phyloP scores from a whole-genome alignment of 1,139 yeast genomes.

The Zygoascus meyerae region DNA sequence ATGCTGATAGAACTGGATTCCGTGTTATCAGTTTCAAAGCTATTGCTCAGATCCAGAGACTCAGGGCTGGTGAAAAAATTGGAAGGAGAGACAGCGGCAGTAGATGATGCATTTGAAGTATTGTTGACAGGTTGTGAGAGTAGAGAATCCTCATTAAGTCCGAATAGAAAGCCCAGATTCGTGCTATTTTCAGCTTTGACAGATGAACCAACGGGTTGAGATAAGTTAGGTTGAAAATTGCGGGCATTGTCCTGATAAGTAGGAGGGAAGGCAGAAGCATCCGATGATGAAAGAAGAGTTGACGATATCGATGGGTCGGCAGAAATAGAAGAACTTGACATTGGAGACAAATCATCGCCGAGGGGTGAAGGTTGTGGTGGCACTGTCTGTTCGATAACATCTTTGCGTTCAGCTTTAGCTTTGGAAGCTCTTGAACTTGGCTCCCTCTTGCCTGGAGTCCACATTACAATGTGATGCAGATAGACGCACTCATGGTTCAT shows the following conservation, averaged over 20 bases:
- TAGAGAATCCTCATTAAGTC: no score
- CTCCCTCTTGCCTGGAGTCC: slow-evolving; percentile 11
- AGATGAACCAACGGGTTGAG: no score
- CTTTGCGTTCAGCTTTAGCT: neutral
- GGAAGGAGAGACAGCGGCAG: neutral
- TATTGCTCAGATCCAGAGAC: neutral
- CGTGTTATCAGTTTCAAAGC: no score
- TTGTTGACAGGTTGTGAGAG: no score
- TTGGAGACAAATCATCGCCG: neutral
- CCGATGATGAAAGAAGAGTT: neutral
- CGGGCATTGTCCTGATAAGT: no score
- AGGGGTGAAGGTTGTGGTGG: no score
- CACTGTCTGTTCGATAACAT: neutral
- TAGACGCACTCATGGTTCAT: slow-evolving; percentile 34
- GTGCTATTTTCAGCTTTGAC: no score
- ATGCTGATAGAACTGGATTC: slow-evolving; percentile 12
- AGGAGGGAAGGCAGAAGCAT: neutral
- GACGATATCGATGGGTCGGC: neutral
- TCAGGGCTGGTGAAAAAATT: slow-evolving; percentile 4
- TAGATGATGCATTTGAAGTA: no score
- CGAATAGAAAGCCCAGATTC: no score
- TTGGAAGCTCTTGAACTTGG: neutral
- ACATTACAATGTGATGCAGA: slow-evolving; percentile 12
- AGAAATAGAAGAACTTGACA: neutral
- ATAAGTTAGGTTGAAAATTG: no score